Percentiles rank a stretch among this genome's conserved stretches.
phyloP scores from a whole-genome alignment of 176 grass and related monocot species.

The Oryza australiensis region DNA sequence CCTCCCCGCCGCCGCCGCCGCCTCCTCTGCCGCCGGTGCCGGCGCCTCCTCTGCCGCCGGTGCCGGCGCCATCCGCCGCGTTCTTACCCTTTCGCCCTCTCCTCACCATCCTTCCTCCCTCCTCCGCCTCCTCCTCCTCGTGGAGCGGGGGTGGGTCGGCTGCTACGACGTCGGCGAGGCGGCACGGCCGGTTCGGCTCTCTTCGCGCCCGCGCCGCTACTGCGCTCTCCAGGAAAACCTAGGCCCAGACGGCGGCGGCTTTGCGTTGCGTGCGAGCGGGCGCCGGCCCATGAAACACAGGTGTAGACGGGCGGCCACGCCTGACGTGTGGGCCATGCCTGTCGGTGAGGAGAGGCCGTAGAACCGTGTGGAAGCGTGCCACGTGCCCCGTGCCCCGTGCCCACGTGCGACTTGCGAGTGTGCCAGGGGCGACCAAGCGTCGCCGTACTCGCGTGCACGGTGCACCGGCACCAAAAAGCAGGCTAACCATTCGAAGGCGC shows the following conservation, averaged over 20 bases:
- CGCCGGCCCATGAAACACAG: not conserved
- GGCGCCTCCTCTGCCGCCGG: constrained; percentile 5
- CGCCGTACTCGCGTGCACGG: not conserved
- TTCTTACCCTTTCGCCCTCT: constrained; percentile 34
- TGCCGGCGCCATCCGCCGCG: not conserved
- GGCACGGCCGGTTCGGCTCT: not conserved
- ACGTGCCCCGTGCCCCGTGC: constrained; percentile 10
- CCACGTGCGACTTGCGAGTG: not conserved
- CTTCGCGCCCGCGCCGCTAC: not conserved
- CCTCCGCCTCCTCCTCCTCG: not conserved
- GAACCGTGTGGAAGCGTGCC: not conserved
- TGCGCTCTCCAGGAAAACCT: constrained; percentile 44
- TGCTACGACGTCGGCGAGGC: not conserved
- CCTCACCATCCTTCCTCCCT: constrained; percentile 35
- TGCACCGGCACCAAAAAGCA: not conserved
- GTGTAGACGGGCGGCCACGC: not conserved
- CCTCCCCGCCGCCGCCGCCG: not conserved
- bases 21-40: constrained; percentile 14
- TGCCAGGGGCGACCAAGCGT: not conserved
- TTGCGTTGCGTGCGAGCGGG: not conserved
- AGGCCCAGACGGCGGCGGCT: constrained; percentile 28
- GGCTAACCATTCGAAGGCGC: no score
- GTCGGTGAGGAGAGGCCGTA: not conserved
- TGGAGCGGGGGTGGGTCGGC: not conserved
- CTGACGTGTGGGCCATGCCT: constrained; percentile 19